Percentiles rank a stretch among this genome's conserved stretches.
phyloP scores from a whole-genome alignment of 345 rosid genomes.

The Linum trigynum region DNA sequence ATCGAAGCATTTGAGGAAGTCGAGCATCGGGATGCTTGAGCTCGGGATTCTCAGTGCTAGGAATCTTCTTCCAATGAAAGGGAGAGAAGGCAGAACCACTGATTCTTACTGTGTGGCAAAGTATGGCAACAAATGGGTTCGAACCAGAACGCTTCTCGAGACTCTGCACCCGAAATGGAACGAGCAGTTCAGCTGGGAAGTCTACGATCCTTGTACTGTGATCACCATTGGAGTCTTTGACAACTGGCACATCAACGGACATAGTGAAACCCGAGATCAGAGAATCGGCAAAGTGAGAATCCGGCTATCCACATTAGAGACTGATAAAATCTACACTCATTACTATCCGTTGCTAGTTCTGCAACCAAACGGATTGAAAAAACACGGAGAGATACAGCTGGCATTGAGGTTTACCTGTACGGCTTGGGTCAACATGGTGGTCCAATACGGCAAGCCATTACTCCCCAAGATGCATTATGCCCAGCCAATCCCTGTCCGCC shows the following conservation, averaged over 20 bases:
- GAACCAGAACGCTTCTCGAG: constrained; percentile 23
- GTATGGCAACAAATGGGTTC: constrained; percentile 29
- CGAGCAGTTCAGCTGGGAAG: constrained; percentile 33
- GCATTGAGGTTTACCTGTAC: constrained; percentile 25
- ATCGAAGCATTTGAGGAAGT: constrained; percentile 24
- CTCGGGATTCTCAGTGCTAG: constrained; percentile 25
- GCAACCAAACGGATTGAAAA: constrained; percentile 13
- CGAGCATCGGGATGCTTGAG: constrained; percentile 23
- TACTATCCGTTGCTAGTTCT: constrained; percentile 22
- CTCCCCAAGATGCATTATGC: constrained; percentile 30
- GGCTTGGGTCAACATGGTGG: constrained; percentile 25
- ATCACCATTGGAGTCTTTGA: constrained; percentile 27
- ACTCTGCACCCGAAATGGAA: constrained; percentile 27
- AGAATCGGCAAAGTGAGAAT: constrained; percentile 24
- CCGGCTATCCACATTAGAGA: constrained; percentile 23
- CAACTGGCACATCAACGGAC: constrained; percentile 21
- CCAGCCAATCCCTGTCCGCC: constrained; percentile 21
- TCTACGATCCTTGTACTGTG: constrained; percentile 28
- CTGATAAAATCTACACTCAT: constrained; percentile 21
- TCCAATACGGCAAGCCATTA: constrained; percentile 23
- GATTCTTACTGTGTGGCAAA: constrained; percentile 27
- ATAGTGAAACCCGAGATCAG: constrained; percentile 21
- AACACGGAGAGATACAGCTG: constrained; percentile 26
- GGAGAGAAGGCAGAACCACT: constrained; percentile 19
- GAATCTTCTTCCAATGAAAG: constrained; percentile 25